Percentiles rank a stretch among this genome's conserved stretches.
Conservation (phyloP, 2,329 filamentous ascomycete species). For the Sporothrix schenckii region DNA sequence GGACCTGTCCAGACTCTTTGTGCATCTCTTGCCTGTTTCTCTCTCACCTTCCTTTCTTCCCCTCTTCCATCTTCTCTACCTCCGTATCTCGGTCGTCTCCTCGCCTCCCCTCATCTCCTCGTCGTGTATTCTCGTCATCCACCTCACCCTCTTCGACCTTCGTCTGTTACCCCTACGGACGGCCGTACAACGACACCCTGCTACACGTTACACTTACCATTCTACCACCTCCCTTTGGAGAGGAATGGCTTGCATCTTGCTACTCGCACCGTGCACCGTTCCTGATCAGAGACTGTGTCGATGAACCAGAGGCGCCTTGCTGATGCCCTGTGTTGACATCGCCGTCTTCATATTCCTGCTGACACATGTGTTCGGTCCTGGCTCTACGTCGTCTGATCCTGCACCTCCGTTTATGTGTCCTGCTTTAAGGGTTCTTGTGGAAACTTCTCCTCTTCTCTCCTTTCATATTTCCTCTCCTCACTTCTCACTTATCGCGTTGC, state of each 20-base stretch:
- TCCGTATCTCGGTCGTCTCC: neutral
- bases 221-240: neutral
- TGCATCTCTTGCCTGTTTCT: slow-evolving; percentile 20
- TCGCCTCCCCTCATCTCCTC: neutral
- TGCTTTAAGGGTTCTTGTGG: neutral
- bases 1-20: slow-evolving; percentile 3
- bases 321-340: slow-evolving; percentile 6
- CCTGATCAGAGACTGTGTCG: neutral
- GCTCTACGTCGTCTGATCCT: neutral
- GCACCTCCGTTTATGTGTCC: neutral
- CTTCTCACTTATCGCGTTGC: neutral
- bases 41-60: neutral
- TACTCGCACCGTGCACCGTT: neutral
- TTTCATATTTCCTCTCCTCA: neutral
- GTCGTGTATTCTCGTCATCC: neutral
- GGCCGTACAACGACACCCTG: slow-evolving; percentile 19
- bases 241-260: slow-evolving; percentile 18
- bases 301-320: neutral
- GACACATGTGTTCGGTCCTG: neutral
- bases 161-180: neutral
- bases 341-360: neutral
- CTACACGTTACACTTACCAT: slow-evolving; percentile 12
- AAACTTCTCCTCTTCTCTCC: neutral
- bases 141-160: too few relatives aligned
- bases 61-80: neutral